Evolutionary conservation across 2,329 filamentous ascomycete species (phyloP), one percentile per base, ranked within the genome.

Genomic region (Blastomyces gilchristii): DNA sequence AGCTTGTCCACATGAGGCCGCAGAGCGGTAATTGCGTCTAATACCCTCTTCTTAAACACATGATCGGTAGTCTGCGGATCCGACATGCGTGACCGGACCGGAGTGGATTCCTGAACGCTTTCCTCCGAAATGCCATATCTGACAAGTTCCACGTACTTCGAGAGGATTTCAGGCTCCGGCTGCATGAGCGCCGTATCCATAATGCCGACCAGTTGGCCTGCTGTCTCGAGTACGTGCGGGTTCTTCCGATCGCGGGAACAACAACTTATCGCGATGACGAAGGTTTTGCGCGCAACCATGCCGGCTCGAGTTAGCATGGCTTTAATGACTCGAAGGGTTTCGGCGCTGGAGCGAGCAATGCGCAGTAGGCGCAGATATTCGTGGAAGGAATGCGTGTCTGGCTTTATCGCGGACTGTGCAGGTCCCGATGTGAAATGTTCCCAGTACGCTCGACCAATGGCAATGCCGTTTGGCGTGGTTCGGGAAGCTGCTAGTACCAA

Each of bases 201-300:
- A 60, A 96, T 76, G 6, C 37, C 16, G 25, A 58, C 22, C 34
- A 96, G 79, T 60, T 79, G 74, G 60, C 80, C 84, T 4, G 89
- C 88, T 67, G 88, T 81, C 2, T 79, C 75, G 67, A 96, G 82
- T 28, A 84, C 83, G 61, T 87, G 83, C n/a, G 74, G 79, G 72
- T 95, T 96, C 62, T 86, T 85, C 70, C 86, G 87, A 78, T 97
- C 91, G 63, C 87, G 83, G 31, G 85, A 77, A 73, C 91, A 96
- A 5, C 85, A 81, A 66, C 82, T 82, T 79, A 97, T 85, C 62
- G 88, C 90, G 57, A 90, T 82, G 61, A 84, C 83, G 76, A 91
- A 90, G 11, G 85, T 85, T 63, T 82, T 82, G 43, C 71, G 68
- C 63, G 72, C 75, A 49, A 83, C 71, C 65, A 78, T 45, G 14